Conservation (phyloP, 306 rosid species). For the Cucumis sativus region DNA sequence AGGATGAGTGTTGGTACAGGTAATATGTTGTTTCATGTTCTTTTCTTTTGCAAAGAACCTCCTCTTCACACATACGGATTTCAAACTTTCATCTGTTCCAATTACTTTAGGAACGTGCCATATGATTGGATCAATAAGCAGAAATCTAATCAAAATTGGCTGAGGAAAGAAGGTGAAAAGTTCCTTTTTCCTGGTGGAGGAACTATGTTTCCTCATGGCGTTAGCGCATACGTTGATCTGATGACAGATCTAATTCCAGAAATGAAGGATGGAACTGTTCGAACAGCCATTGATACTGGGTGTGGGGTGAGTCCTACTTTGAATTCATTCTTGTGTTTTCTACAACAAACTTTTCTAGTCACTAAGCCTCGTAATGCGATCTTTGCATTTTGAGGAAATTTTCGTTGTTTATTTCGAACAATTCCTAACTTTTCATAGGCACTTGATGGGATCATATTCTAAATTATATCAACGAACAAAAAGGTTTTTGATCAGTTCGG, state of each 20-base stretch:
- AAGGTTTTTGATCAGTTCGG: background rate
- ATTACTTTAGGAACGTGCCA: slow-evolving; percentile 74
- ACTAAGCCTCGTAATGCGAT: background rate
- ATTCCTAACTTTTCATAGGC: background rate
- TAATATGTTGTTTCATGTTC: slow-evolving; percentile 11
- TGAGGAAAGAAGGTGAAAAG: slow-evolving; percentile 90
- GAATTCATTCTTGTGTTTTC: background rate
- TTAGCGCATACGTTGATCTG: slow-evolving; percentile 72
- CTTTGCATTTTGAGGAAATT: background rate
- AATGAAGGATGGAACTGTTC: slow-evolving; percentile 80
- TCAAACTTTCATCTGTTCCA: background rate
- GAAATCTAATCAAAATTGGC: slow-evolving; percentile 95
- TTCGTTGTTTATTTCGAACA: background rate
- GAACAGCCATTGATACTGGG: slow-evolving; percentile 97
- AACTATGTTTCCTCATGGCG: slow-evolving; percentile 95
- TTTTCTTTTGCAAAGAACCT: background rate
- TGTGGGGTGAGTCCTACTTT: slow-evolving; percentile 77
- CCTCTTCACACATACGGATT: background rate
- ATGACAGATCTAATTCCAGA: slow-evolving; percentile 93
- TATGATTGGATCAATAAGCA: slow-evolving; percentile 94
- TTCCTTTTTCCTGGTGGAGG: slow-evolving; percentile 99
- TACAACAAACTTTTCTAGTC: background rate
- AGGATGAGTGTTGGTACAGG: slow-evolving; percentile 98
- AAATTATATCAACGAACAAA: background rate
- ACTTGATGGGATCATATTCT: background rate